A percentile compares a stretch with the other conserved stretches of the same genome.
Evolutionary conservation across 139 green algal genomes (phyloP).

Genomic region (Closterium sp.): DNA sequence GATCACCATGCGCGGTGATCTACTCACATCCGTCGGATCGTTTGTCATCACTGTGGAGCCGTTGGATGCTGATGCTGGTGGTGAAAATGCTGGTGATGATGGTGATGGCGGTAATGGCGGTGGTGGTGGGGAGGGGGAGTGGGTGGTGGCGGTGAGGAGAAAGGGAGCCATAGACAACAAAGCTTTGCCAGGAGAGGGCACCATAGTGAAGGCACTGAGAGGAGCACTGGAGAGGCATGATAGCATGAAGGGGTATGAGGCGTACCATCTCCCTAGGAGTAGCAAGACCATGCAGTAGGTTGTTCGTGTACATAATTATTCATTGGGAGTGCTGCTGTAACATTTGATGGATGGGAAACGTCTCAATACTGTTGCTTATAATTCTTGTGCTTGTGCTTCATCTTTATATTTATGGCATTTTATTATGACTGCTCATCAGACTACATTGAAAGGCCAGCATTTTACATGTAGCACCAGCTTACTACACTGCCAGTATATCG

Average conservation of each 20-base stretch:
- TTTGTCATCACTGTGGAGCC: conserved; percentile 3
- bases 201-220: neutral
- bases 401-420: too few species aligned
- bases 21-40: neutral
- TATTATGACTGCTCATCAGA: too few species aligned
- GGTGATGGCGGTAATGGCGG: neutral
- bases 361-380: too few species aligned
- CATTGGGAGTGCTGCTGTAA: too few species aligned
- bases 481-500: too few species aligned
- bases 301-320: too few species aligned
- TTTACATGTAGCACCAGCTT: too few species aligned
- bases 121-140: neutral
- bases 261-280: conserved; percentile 2
- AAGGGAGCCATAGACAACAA: neutral
- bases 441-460: too few species aligned
- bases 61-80: neutral
- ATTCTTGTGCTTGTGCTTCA: too few species aligned
- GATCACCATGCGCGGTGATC: neutral
- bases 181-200: conserved; percentile 1
- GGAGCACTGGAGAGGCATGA: conserved; percentile 1
- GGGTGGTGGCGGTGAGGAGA: conserved; percentile 4
- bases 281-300: neutral
- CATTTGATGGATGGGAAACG: too few species aligned
- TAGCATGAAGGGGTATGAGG: conserved; percentile 6
- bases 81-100: neutral